These are phyloP conservation scores for Blakeslea trispora DNA, from an alignment of 371 early-diverging fungal genomes.

Conservation along the genomic window DNA sequence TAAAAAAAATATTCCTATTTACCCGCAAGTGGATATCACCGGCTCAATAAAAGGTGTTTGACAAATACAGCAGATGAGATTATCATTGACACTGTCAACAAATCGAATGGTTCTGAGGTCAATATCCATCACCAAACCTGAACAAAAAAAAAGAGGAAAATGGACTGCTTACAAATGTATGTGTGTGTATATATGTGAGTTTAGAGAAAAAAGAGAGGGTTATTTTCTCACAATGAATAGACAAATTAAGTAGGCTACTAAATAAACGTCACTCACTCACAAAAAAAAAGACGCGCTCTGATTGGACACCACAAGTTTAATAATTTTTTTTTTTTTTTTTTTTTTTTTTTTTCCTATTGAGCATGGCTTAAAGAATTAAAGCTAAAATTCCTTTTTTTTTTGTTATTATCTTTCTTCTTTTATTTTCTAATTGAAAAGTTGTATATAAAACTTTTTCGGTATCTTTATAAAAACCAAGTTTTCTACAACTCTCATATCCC, in stretches of 20 bases:
- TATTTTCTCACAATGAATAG: not conserved
- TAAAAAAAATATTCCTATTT: too few species aligned
- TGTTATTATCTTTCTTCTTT: not conserved
- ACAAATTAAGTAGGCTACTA: not conserved
- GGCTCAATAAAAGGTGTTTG: slow-evolving; percentile 63
- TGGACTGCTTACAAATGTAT: not conserved
- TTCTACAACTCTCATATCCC: not conserved
- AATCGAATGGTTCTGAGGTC: slow-evolving; percentile 39
- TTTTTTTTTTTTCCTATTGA: slow-evolving; percentile 1
- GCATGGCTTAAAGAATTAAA: not conserved
- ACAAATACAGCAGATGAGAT: slow-evolving; percentile 66
- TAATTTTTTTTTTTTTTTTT: too few species aligned
- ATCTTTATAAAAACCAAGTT: too few species aligned
- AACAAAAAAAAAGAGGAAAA: slow-evolving; percentile 1
- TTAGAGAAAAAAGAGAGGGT: too few species aligned
- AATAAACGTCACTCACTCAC: not conserved
- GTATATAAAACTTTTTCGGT: too few species aligned
- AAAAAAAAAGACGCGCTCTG: not conserved
- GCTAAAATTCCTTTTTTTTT: not conserved
- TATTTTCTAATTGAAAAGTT: not conserved
- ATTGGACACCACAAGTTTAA: not conserved
- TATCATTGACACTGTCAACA: slow-evolving; percentile 49
- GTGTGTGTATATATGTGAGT: too few species aligned
- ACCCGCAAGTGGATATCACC: slow-evolving; percentile 55
- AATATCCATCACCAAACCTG: slow-evolving; percentile 23